A percentile compares a stretch with the other conserved stretches of the same genome.
phyloP scores from a whole-genome alignment of 2,329 filamentous ascomycete genomes.

The Stachybotrys chartarum region DNA sequence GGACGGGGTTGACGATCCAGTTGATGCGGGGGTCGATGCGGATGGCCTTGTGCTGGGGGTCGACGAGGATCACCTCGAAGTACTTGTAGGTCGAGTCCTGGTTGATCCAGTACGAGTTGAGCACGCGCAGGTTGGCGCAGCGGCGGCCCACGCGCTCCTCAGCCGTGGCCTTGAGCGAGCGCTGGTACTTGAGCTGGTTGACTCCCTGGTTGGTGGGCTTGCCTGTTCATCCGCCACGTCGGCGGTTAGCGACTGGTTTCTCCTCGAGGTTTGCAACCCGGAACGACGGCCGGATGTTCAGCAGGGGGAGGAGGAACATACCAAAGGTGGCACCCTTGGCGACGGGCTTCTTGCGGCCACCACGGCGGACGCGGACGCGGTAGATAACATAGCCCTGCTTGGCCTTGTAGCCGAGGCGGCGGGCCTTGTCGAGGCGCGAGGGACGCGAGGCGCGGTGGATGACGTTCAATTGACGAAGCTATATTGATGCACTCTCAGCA shows the following conservation, averaged over 20 bases:
- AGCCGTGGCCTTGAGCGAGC: conserved; percentile 92
- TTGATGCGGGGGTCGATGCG: conserved; percentile 98
- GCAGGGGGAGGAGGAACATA: conserved; percentile 40
- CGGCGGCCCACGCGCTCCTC: conserved; percentile 99
- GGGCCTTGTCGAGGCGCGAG: conserved; percentile 98
- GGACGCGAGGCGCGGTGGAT: conserved; percentile 98
- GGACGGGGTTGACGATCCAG: conserved; percentile 99
- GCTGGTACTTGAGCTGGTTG: conserved; percentile 99
- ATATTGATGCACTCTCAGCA: conserved; percentile 99
- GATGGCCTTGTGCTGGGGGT: conserved; percentile 99
- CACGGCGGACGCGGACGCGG: conserved; percentile 95
- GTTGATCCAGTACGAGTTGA: conserved; percentile 99
- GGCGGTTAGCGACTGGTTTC: conserved; percentile 10
- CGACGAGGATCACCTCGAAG: conserved; percentile 99
- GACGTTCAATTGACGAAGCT: conserved; percentile 99
- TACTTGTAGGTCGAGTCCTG: conserved; percentile 99
- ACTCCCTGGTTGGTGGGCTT: conserved; percentile 99
- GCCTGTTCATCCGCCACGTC: conserved; percentile 47
- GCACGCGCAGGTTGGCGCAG: conserved; percentile 97
- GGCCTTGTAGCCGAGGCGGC: conserved; percentile 99
- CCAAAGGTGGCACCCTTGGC: conserved; percentile 98
- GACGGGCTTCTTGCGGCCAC: conserved; percentile 95
- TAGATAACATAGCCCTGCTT: conserved; percentile 99
- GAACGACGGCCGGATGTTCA: not conserved
- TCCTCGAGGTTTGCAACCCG: not conserved